Conservation (phyloP, 2,329 filamentous ascomycete species). For the Pseudonectria buxi region DNA sequence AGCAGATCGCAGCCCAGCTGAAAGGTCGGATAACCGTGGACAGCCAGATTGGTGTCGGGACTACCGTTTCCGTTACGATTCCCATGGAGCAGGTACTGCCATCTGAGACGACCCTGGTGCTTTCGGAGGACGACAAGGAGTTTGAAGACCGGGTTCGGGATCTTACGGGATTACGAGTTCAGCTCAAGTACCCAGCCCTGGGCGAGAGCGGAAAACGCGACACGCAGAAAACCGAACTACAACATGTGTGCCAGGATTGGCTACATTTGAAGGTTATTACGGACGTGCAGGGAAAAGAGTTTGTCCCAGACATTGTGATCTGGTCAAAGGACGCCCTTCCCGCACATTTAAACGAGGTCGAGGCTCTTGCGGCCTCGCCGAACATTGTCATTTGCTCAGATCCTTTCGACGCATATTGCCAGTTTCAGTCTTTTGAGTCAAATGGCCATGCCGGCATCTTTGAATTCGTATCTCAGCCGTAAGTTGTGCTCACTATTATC, state of each 20-base stretch:
- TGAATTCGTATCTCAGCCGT: constrained; percentile 35
- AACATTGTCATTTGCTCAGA: constrained; percentile 29
- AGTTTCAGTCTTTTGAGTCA: constrained; percentile 12
- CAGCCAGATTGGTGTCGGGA: constrained; percentile 33
- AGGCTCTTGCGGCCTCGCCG: constrained; percentile 7
- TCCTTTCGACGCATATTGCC: constrained; percentile 24
- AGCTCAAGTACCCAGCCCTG: constrained; percentile 1
- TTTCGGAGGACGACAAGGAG: constrained; percentile 14
- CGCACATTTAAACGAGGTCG: neutral
- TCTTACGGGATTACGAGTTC: constrained; percentile 25
- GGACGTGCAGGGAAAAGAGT: neutral
- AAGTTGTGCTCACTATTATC: constrained; percentile 5
- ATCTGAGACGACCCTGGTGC: neutral
- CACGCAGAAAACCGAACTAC: constrained; percentile 2
- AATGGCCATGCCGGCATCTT: constrained; percentile 18
- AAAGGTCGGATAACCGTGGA: constrained; percentile 53
- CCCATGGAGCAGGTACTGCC: constrained; percentile 16
- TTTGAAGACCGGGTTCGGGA: constrained; percentile 23
- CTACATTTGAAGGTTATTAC: constrained; percentile 15
- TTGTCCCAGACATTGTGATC: constrained; percentile 22
- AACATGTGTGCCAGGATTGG: constrained; percentile 7
- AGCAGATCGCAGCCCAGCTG: constrained; percentile 50
- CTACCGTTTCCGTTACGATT: constrained; percentile 27
- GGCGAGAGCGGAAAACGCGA: constrained; percentile 1
- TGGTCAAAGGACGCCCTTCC: constrained; percentile 13